Conservation (phyloP, 2,329 filamentous ascomycete genomes). For the Penicillium sp. region DNA sequence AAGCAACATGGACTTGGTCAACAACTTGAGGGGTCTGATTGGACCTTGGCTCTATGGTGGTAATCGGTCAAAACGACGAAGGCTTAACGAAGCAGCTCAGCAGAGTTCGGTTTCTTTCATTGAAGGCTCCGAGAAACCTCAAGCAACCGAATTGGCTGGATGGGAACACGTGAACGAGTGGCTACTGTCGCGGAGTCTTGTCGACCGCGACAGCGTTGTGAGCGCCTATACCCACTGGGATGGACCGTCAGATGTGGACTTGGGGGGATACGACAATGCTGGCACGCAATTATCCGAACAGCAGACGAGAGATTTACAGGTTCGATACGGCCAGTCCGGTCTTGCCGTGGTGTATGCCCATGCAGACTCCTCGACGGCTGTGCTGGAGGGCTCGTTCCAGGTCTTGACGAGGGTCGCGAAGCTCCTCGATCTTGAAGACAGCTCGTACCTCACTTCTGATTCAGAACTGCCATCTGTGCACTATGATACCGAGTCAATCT, state of each 20-base stretch:
- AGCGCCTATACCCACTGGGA: conserved; percentile 57
- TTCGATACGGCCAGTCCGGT: conserved; percentile 57
- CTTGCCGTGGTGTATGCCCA: conserved; percentile 60
- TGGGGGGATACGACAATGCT: conserved; percentile 53
- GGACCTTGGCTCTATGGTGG: conserved; percentile 64
- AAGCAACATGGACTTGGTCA: conserved; percentile 43
- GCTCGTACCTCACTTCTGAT: conserved; percentile 32
- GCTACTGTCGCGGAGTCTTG: conserved; percentile 54
- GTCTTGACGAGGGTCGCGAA: conserved; percentile 52
- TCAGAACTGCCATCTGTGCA: conserved; percentile 29
- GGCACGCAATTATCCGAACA: conserved; percentile 45
- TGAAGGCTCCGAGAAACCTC: conserved; percentile 17
- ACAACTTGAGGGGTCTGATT: conserved; percentile 58
- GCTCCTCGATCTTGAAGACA: conserved; percentile 51
- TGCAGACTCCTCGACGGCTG: conserved; percentile 44
- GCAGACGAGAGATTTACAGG: conserved; percentile 42
- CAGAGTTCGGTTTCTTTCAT: conserved; percentile 30
- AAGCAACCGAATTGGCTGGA: conserved; percentile 35
- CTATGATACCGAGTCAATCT: conserved; percentile 32
- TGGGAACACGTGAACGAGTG: conserved; percentile 62
- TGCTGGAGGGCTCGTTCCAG: conserved; percentile 49
- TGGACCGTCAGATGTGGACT: conserved; percentile 58
- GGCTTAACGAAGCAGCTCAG: conserved; percentile 37
- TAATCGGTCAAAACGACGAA: conserved; percentile 54
- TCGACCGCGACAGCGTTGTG: conserved; percentile 51